These are phyloP conservation scores for Wallacemonas sp. DNA, from an alignment of 208 protist species.

Conservation along the genomic window DNA sequence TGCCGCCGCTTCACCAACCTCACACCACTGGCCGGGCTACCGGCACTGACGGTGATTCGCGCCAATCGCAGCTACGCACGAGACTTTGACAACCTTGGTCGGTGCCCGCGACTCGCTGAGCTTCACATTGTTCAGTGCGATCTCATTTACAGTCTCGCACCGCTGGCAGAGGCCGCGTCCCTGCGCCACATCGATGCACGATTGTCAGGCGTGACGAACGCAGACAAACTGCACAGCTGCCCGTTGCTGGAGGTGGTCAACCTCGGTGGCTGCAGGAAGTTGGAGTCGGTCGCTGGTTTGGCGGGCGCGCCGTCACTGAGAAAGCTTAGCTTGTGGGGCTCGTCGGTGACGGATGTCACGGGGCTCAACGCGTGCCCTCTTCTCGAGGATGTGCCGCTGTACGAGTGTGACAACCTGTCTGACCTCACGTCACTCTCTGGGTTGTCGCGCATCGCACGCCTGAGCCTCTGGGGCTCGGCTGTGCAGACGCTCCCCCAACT, in stretches of 20 bases:
- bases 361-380: background rate
- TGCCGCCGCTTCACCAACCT: background rate
- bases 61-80: background rate
- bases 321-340: slow-evolving; percentile 11
- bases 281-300: background rate
- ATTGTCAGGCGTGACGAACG: background rate
- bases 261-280: background rate
- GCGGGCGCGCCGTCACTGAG: background rate
- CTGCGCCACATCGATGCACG: background rate
- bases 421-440: background rate
- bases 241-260: background rate
- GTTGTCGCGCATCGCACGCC: background rate
- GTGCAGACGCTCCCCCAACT: background rate
- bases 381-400: background rate
- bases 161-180: background rate
- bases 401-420: background rate
- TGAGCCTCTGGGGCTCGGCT: slow-evolving; percentile 6
- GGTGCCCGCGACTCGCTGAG: background rate
- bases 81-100: background rate
- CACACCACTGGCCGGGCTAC: background rate
- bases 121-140: background rate
- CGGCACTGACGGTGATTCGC: background rate
- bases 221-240: background rate
- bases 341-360: background rate
- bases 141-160: background rate